Conservation (phyloP, 2,329 filamentous ascomycete genomes). For the Moelleriella libera region DNA sequence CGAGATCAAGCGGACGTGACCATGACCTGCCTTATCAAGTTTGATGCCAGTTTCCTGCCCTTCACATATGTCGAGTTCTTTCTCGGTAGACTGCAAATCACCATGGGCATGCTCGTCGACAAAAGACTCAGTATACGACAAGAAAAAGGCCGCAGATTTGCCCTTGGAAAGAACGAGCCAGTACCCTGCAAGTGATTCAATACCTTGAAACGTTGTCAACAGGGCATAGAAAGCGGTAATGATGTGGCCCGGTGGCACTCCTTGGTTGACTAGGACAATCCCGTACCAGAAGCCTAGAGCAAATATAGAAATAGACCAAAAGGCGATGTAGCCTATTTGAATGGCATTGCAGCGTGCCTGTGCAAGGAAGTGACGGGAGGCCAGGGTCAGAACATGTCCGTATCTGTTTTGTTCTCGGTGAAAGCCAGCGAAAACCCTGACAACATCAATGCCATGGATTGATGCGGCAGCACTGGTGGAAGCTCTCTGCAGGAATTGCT, state of each 20-base stretch:
- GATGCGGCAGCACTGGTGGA: constrained; percentile 60
- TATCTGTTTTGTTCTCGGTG: constrained; percentile 57
- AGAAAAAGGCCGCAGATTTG: constrained; percentile 52
- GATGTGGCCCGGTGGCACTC: constrained; percentile 49
- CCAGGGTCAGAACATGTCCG: constrained; percentile 34
- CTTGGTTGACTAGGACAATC: constrained; percentile 48
- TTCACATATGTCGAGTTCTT: constrained; percentile 13
- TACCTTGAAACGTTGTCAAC: constrained; percentile 58
- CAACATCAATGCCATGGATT: constrained; percentile 62
- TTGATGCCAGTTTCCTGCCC: constrained; percentile 53
- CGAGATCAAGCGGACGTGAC: no score
- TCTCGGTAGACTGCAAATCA: neutral
- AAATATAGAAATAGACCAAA: constrained; percentile 68
- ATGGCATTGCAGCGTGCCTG: constrained; percentile 56
- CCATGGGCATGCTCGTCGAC: neutral
- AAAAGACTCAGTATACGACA: constrained; percentile 24
- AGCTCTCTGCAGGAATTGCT: constrained; percentile 50
- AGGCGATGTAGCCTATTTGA: constrained; percentile 59
- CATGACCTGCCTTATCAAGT: constrained; percentile 48
- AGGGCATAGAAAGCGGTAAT: constrained; percentile 79
- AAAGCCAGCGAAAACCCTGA: constrained; percentile 76
- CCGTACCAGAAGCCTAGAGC: constrained; percentile 88
- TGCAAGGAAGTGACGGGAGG: constrained; percentile 48
- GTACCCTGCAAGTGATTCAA: constrained; percentile 63
- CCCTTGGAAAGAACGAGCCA: constrained; percentile 69